phyloP scores from a whole-genome alignment of 2,329 filamentous ascomycete species.

The Hypoxylon sp. region DNA sequence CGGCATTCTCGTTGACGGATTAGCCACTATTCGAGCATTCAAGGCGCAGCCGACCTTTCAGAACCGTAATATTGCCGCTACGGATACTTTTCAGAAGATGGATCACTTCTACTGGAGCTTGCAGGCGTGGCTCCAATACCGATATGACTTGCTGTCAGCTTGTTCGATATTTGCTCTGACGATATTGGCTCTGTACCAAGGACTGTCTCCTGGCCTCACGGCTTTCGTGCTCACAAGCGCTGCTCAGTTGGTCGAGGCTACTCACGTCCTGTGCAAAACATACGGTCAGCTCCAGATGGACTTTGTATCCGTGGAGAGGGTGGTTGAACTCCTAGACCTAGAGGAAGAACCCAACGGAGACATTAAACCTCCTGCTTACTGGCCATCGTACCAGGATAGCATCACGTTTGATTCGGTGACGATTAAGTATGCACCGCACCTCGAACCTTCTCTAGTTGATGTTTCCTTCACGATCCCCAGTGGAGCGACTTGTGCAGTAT shows the following conservation, averaged over 20 bases:
- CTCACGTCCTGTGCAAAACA: conserved; percentile 80
- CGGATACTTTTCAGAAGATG: conserved; percentile 92
- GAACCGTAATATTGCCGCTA: conserved; percentile 81
- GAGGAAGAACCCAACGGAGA: conserved; percentile 80
- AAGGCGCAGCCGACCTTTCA: conserved; percentile 85
- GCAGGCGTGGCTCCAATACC: conserved; percentile 86
- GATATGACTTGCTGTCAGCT: conserved; percentile 81
- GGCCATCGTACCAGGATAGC: conserved; percentile 80
- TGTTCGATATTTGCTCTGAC: conserved; percentile 81
- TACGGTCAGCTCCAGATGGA: conserved; percentile 93
- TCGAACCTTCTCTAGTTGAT: conserved; percentile 79
- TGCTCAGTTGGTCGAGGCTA: conserved; percentile 76
- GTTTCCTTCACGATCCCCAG: conserved; percentile 81
- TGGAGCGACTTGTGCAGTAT: conserved; percentile 74
- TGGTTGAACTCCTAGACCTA: conserved; percentile 84
- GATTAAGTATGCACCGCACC: conserved; percentile 82
- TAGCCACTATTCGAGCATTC: conserved; percentile 90
- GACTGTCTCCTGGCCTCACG: conserved; percentile 82
- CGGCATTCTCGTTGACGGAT: conserved; percentile 85
- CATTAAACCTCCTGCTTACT: conserved; percentile 78
- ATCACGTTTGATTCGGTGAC: conserved; percentile 84
- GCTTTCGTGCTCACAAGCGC: conserved; percentile 87
- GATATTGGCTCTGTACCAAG: conserved; percentile 79
- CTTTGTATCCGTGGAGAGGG: conserved; percentile 89
- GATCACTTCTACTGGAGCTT: conserved; percentile 96